Conservation (phyloP, 352 stramenopile species). For the Pythium phragmiticola region DNA sequence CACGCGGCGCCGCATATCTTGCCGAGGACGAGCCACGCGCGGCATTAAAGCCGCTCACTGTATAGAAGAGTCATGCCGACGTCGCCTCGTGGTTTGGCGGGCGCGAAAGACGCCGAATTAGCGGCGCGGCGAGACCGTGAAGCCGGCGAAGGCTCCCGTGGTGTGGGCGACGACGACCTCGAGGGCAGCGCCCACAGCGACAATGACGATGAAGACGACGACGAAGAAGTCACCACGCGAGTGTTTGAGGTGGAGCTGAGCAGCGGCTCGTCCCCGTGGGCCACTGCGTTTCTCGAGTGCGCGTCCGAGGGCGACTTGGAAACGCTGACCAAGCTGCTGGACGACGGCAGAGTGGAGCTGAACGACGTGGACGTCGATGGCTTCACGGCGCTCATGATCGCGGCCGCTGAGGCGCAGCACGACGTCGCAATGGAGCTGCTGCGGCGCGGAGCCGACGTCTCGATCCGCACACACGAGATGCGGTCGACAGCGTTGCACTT, state of each 20-base stretch:
- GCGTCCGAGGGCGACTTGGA: slow-evolving; percentile 66
- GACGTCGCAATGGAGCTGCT: slow-evolving; percentile 60
- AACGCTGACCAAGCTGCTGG: slow-evolving; percentile 59
- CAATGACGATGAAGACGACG: slow-evolving; percentile 13
- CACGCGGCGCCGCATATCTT: background rate
- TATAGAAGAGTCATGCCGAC: slow-evolving; percentile 2
- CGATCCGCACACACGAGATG: slow-evolving; percentile 67
- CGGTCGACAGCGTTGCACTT: slow-evolving; percentile 77
- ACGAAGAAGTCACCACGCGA: slow-evolving; percentile 47
- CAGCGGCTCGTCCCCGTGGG: slow-evolving; percentile 47
- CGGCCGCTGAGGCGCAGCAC: slow-evolving; percentile 64
- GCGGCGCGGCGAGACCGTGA: slow-evolving; percentile 20
- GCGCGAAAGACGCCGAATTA: slow-evolving; percentile 24
- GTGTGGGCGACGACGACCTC: background rate
- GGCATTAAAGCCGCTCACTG: background rate
- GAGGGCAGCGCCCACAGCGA: background rate
- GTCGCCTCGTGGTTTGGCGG: slow-evolving; percentile 16
- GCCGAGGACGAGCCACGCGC: background rate
- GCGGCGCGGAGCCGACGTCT: slow-evolving; percentile 52
- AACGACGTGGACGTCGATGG: slow-evolving; percentile 82
- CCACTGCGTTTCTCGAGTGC: slow-evolving; percentile 72
- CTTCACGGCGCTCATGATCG: slow-evolving; percentile 86
- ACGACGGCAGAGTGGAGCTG: slow-evolving; percentile 51
- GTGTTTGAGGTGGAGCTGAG: slow-evolving; percentile 68
- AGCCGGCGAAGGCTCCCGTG: slow-evolving; percentile 5